Evolutionary conservation across 2,329 filamentous ascomycete genomes (phyloP).

Genomic region (Rosellinia necatrix): DNA sequence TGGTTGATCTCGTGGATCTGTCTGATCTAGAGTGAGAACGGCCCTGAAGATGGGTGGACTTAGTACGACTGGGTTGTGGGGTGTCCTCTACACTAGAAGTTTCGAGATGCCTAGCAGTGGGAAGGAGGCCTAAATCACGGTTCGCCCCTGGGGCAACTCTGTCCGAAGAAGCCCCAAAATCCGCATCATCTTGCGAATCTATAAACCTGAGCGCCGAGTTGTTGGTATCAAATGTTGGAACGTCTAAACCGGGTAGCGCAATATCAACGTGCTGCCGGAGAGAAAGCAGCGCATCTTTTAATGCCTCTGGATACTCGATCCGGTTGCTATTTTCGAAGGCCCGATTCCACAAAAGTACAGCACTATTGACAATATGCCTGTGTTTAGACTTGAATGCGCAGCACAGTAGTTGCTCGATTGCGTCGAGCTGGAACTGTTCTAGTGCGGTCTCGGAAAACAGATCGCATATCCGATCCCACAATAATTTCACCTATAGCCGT

Average conservation of each 20-base stretch:
- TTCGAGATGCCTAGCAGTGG: constrained; percentile 37
- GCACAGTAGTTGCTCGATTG: constrained; percentile 59
- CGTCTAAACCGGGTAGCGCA: constrained; percentile 50
- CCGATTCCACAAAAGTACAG: constrained; percentile 67
- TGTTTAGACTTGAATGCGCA: constrained; percentile 64
- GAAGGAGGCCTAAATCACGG: constrained; percentile 22
- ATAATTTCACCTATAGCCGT: constrained; percentile 48
- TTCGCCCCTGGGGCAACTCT: constrained; percentile 23
- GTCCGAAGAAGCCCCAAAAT: constrained; percentile 30
- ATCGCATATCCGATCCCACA: constrained; percentile 57
- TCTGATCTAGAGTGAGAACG: constrained; percentile 36
- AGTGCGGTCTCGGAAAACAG: constrained; percentile 45
- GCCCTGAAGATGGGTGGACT: constrained; percentile 33
- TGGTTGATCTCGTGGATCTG: constrained; percentile 35
- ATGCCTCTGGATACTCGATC: constrained; percentile 66
- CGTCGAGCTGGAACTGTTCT: constrained; percentile 51
- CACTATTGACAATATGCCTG: constrained; percentile 55
- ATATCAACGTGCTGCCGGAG: constrained; percentile 60
- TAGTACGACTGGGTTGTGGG: constrained; percentile 37
- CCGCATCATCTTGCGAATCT: constrained; percentile 55
- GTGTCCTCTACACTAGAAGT: constrained; percentile 43
- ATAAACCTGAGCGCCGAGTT: constrained; percentile 49
- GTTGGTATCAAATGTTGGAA: constrained; percentile 45
- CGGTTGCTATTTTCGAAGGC: constrained; percentile 65
- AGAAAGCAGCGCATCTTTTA: constrained; percentile 66